Evolutionary conservation across 1,284 basidiomycete species (phyloP), one percentile per base, ranked within the genome.

Genomic region (Sanghuangporus weigelae): DNA sequence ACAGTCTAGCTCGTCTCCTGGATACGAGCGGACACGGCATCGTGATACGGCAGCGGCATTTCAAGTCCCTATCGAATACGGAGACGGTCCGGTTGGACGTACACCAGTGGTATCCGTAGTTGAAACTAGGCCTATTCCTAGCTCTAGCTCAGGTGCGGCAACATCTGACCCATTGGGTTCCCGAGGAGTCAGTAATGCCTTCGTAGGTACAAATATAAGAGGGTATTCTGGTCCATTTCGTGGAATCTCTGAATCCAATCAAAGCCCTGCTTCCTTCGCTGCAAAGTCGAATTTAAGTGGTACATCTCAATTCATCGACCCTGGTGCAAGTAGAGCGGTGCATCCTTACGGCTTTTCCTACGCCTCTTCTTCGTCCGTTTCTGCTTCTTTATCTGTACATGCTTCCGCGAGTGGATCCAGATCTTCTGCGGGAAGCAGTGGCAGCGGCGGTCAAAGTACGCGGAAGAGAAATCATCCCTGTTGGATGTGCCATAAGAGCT

Each of bases 401-500:
- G 53, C 31, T 4, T 14, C 31, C 8, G 53, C 53, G 12, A 14
- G 3, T 7, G 16, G 31, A 31, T 54, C 53, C 19, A 38, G 11
- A 14, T 36, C 53, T 38, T 26, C 31, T 4, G 10, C 31, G 21
- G 53, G 23, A 54, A n/a, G 23, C 14, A 31, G 11, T 5, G 38
- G 53, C 19, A 54, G 26, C 26, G 19, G 53, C 53, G 48, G 48
- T 21, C 53, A 54, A 19, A 54, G 35, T 38, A 54, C 53, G 53
- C 57, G 63, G 23, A 64, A 87, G 79, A 86, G 85, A 79, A 84
- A 84, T 73, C 87, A 91, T 72, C 81, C 76, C 19, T 91, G 89
- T 68, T 83, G 84, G 73, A 90, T 91, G 88, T 91, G 89, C 76
- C 85, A 90, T 76, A 91, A 90, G 76, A 84, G 85, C 62, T 91